Percentiles rank a stretch among this genome's conserved stretches.
Evolutionary conservation across 2,329 filamentous ascomycete species (phyloP).

Genomic region (Beauveria medogensis): DNA sequence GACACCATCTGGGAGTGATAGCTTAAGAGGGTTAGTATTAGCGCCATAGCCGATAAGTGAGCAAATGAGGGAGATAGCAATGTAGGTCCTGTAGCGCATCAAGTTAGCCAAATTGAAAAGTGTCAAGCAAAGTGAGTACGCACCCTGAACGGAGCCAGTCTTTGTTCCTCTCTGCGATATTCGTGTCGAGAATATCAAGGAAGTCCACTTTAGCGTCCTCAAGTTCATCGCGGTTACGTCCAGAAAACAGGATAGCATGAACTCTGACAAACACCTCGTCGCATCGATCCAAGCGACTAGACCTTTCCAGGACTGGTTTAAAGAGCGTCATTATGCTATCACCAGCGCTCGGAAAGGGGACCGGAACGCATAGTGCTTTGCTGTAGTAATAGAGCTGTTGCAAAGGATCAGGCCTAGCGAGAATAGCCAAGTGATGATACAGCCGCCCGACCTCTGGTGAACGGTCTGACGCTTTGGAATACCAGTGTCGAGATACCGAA

Average conservation of each 20-base stretch:
- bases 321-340: constrained; percentile 66
- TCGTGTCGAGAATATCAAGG: constrained; percentile 42
- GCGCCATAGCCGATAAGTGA: constrained; percentile 26
- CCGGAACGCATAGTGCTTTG: constrained; percentile 60
- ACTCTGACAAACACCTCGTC: constrained; percentile 56
- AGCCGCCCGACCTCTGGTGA: constrained; percentile 68
- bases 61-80: constrained; percentile 26
- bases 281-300: constrained; percentile 27
- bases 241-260: constrained; percentile 57
- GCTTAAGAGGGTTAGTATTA: constrained; percentile 36
- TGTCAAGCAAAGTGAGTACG: constrained; percentile 3
- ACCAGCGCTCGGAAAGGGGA: constrained; percentile 58
- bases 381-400: constrained; percentile 67
- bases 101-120: background rate
- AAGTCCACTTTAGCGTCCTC: constrained; percentile 40
- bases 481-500: constrained; percentile 74
- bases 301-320: constrained; percentile 42
- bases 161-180: constrained; percentile 44
- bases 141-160: constrained; percentile 44
- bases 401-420: constrained; percentile 60
- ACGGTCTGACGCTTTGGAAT: constrained; percentile 70
- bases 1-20: constrained; percentile 17
- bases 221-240: constrained; percentile 39
- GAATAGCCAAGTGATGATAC: constrained; percentile 80
- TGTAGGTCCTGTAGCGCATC: background rate